phyloP scores from a whole-genome alignment of 192 early-diverging fungal genomes.

The Coemansia sp. region DNA sequence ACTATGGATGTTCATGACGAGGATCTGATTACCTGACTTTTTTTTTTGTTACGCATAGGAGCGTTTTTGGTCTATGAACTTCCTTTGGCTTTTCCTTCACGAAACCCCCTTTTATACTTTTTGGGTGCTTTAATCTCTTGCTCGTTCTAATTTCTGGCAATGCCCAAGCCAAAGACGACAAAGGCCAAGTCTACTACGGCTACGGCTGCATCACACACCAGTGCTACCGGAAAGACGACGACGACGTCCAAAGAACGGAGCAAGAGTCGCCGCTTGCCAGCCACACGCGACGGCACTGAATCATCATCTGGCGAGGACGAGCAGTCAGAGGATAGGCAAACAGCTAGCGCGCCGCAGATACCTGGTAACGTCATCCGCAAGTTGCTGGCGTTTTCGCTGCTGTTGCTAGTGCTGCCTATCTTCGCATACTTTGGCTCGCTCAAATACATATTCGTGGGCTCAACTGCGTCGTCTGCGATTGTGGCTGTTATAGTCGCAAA shows the following conservation, averaged over 20 bases:
- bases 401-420: slow-evolving; percentile 43
- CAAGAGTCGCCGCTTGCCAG: not conserved
- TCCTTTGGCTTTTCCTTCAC: no score
- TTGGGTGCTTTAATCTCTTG: no score
- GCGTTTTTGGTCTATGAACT: no score
- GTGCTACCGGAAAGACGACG: not conserved
- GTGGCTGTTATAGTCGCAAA: slow-evolving; percentile 49
- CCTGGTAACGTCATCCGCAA: slow-evolving; percentile 40
- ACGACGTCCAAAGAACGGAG: not conserved
- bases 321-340: not conserved
- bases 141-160: not conserved
- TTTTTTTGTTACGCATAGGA: not conserved
- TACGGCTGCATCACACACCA: not conserved
- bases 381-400: slow-evolving; percentile 46
- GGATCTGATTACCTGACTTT: not conserved
- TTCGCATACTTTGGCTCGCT: slow-evolving; percentile 48
- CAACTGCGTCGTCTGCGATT: slow-evolving; percentile 46
- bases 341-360: slow-evolving; percentile 22
- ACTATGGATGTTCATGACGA: no score
- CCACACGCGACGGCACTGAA: not conserved
- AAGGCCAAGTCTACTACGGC: not conserved
- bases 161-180: slow-evolving; percentile 2
- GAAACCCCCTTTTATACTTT: no score
- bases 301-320: not conserved
- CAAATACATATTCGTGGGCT: slow-evolving; percentile 43